Conservation (phyloP, 768 basidiomycete genomes). For the Serendipita sp. region DNA sequence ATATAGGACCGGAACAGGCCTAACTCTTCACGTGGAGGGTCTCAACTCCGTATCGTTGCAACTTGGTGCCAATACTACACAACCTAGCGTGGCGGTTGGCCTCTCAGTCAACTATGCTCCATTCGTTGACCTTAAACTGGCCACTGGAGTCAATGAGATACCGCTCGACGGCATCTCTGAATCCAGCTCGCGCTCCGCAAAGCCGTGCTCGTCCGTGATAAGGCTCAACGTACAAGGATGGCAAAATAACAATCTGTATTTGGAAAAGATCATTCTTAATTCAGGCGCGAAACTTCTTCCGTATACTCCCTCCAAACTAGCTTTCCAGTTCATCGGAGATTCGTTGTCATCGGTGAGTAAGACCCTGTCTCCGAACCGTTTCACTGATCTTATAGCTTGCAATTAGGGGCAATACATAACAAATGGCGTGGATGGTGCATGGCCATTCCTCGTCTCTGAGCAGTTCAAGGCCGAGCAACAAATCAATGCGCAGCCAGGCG, state of each 20-base stretch:
- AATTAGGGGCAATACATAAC: slow-evolving; percentile 38
- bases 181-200: slow-evolving; percentile 17
- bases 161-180: slow-evolving; percentile 18
- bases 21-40: slow-evolving; percentile 33
- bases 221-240: slow-evolving; percentile 28
- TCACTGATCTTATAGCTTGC: background rate
- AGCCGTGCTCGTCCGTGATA: slow-evolving; percentile 15
- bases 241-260: slow-evolving; percentile 42
- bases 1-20: slow-evolving; percentile 37
- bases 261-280: slow-evolving; percentile 33
- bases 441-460: slow-evolving; percentile 38
- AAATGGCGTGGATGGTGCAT: slow-evolving; percentile 39
- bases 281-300: slow-evolving; percentile 31
- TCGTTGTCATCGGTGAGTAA: slow-evolving; percentile 36
- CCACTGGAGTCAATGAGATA: slow-evolving; percentile 31
- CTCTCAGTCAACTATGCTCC: slow-evolving; percentile 34
- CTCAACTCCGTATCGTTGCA: slow-evolving; percentile 29
- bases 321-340: slow-evolving; percentile 44
- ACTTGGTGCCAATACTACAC: slow-evolving; percentile 34
- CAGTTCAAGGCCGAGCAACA: slow-evolving; percentile 36
- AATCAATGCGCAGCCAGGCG: slow-evolving; percentile 40
- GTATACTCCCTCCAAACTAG: slow-evolving; percentile 30
- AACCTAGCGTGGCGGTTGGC: slow-evolving; percentile 31
- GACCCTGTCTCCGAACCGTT: background rate
- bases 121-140: slow-evolving; percentile 33